Conservation (phyloP, 192 early-diverging fungal genomes). For the Phlyctochytrium arcticum region DNA sequence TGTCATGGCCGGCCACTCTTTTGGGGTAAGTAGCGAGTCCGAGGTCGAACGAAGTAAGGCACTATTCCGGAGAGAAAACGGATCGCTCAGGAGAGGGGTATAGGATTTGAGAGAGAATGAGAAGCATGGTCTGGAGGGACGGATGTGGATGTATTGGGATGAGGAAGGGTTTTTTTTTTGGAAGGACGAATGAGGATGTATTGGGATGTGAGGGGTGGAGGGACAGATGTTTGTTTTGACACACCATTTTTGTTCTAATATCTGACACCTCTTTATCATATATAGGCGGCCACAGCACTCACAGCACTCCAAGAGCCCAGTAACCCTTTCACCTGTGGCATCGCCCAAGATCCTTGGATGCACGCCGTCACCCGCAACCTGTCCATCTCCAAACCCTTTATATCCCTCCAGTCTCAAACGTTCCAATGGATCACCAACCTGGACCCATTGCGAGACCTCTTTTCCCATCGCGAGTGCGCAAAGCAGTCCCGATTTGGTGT, state of each 20-base stretch:
- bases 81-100: no score
- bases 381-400: slow-evolving; percentile 5
- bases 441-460: not conserved
- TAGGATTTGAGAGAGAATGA: no score
- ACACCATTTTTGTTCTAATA: no score
- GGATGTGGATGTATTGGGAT: no score
- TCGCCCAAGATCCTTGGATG: slow-evolving; percentile 38
- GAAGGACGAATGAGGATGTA: no score
- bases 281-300: slow-evolving; percentile 15
- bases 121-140: no score
- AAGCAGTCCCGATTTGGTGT: slow-evolving; percentile 10
- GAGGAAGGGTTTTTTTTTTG: no score
- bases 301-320: slow-evolving; percentile 3
- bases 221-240: no score
- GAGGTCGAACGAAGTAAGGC: not conserved
- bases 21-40: slow-evolving; percentile 15
- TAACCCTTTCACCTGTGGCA: slow-evolving; percentile 22
- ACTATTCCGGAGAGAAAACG: not conserved
- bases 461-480: not conserved
- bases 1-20: slow-evolving; percentile 30
- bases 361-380: slow-evolving; percentile 16
- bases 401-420: slow-evolving; percentile 12
- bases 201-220: no score
- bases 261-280: no score
- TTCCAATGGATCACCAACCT: slow-evolving; percentile 27